Evolutionary conservation across 2,329 filamentous ascomycete genomes (phyloP), one percentile per base, ranked within the genome.

Genomic region (Coniella vitis): DNA sequence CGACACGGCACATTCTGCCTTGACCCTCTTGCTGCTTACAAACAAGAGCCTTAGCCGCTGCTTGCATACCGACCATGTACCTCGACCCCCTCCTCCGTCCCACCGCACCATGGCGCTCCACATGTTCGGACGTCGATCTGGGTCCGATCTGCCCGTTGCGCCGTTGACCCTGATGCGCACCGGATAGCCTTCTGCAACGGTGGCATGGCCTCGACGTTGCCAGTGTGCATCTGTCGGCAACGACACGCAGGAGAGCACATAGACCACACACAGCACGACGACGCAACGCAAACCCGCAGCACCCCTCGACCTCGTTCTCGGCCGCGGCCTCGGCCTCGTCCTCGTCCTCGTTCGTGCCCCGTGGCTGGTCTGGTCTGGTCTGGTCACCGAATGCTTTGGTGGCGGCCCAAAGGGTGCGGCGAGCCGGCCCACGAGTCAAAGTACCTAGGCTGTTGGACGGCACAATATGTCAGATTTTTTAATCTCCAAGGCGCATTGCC

Each of bases 401-500:
- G 37, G 21, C 19, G 16, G 2, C 4, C 3, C n/a, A 21, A 13
- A 22, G n/a, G 9, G 13, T 19, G 22, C 19, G 37, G 37, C 22
- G 38, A 22, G 22, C 21, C n/a, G 22, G 38, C 21, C 12, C 19
- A 22, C 12, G 20, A 41, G 7, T 29, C 14, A 16, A 16, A 25
- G 14, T 47, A 51, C 51, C 29, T 34, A 36, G 46, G 29, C 40
- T 43, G 44, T 47, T 47, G 36, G 31, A 45, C 38, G 48, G 44
- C 46, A 51, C 51, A 36, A 48, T 32, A 47, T 47, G 38, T 47
- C 40, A 51, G 47, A 53, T 51, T 61, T 64, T 42, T 72, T 73
- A 76, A 75, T 73, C 70, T 75, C 71, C 72, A 76, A 70, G 70
- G 62, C 67, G 77, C 75, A 79, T 67, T 86, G 83, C 81, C 83